These are phyloP conservation scores for Phlebiopsis flavidoalba DNA, from an alignment of 768 basidiomycete species.

Conservation along the genomic window DNA sequence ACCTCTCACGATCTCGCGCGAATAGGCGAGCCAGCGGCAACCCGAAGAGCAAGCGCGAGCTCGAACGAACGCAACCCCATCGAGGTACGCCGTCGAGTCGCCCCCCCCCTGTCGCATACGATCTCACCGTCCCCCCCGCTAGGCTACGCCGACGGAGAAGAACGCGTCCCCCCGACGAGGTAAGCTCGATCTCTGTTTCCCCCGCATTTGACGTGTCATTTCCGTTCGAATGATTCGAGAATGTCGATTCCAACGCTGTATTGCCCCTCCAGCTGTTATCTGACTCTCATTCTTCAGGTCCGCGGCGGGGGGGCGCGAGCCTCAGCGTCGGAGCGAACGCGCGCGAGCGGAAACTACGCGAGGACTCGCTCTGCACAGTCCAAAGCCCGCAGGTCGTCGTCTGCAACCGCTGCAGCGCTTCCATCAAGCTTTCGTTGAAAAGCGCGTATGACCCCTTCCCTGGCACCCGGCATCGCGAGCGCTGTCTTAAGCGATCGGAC, in stretches of 20 bases:
- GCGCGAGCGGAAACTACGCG: constrained; percentile 10
- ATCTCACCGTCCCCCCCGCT: neutral
- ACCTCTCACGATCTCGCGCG: neutral
- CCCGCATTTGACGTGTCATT: neutral
- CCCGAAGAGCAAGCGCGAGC: neutral
- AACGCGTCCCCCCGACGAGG: neutral
- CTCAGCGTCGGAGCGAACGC: neutral
- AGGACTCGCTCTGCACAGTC: constrained; percentile 9
- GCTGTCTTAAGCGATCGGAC: constrained; percentile 49
- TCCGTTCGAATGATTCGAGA: neutral
- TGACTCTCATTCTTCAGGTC: neutral
- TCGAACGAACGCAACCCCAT: neutral
- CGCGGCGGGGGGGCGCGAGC: neutral
- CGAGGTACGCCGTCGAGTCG: neutral
- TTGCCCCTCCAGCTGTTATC: neutral
- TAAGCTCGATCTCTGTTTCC: neutral
- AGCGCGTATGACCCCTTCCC: constrained; percentile 59
- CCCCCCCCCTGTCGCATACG: neutral
- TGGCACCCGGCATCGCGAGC: constrained; percentile 60
- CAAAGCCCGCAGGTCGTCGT: constrained; percentile 11
- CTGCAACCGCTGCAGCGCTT: constrained; percentile 38
- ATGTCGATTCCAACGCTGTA: neutral
- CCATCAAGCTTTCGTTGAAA: constrained; percentile 65
- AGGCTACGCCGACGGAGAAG: neutral
- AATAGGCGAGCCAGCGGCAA: neutral